These are phyloP conservation scores for Sporothrix phasma DNA, from an alignment of 2,329 filamentous ascomycete species.

Conservation along the genomic window DNA sequence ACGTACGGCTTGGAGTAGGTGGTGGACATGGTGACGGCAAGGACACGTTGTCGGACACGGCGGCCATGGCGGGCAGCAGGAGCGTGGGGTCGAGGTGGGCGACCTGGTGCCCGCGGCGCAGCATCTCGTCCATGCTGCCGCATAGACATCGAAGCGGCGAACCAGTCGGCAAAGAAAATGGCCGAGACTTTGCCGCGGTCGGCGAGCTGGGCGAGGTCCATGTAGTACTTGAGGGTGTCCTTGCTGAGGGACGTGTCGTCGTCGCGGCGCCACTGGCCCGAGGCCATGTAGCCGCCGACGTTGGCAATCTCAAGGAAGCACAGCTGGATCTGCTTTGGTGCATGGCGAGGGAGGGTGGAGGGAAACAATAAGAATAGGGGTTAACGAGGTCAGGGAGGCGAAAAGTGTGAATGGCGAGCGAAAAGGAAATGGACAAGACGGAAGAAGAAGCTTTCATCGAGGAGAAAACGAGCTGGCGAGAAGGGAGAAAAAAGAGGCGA, in stretches of 20 bases:
- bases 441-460: neutral
- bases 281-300: neutral
- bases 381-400: neutral
- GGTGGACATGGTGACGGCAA: conserved; percentile 17
- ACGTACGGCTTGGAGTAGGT: conserved; percentile 15
- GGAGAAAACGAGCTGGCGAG: too few species aligned
- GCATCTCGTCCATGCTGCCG: conserved; percentile 4
- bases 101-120: conserved; percentile 2
- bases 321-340: conserved; percentile 21
- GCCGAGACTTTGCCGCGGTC: conserved; percentile 7
- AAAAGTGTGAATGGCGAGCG: neutral
- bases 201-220: conserved; percentile 11
- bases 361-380: neutral
- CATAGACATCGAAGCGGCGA: conserved; percentile 7
- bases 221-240: conserved; percentile 12
- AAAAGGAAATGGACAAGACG: neutral
- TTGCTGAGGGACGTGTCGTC: conserved; percentile 10
- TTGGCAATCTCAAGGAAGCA: conserved; percentile 10
- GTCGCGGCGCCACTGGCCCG: conserved; percentile 11
- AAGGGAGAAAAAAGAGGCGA: neutral
- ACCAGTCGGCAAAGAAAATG: conserved; percentile 15
- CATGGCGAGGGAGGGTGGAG: neutral
- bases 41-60: conserved; percentile 16
- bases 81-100: conserved; percentile 9
- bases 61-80: conserved; percentile 17